Percentiles rank a stretch among this genome's conserved stretches.
These are phyloP conservation scores for Aspergillus haitiensis DNA, from an alignment of 495 filamentous ascomycete species.

Conservation along the genomic window DNA sequence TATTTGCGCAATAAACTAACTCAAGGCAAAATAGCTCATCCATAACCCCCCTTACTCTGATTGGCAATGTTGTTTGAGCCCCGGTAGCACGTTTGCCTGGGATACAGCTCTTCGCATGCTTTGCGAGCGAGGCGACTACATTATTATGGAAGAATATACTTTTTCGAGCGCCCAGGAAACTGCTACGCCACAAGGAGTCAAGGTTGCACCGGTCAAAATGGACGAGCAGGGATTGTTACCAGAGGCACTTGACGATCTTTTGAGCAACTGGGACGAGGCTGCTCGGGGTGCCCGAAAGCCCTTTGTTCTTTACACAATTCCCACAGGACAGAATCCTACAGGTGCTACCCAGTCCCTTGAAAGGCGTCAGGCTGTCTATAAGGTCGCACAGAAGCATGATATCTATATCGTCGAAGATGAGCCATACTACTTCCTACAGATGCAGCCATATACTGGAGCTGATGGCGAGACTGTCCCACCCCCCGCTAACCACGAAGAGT, in stretches of 20 bases:
- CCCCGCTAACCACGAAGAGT: slow-evolving; percentile 56
- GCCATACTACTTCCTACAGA: slow-evolving; percentile 97
- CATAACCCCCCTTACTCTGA: slow-evolving; percentile 64
- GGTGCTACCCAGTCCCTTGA: slow-evolving; percentile 73
- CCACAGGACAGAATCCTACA: slow-evolving; percentile 87
- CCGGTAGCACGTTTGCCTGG: slow-evolving; percentile 75
- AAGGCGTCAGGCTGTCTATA: slow-evolving; percentile 71
- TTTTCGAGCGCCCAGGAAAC: slow-evolving; percentile 84
- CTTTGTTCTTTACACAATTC: slow-evolving; percentile 56
- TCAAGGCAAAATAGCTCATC: slow-evolving; percentile 33
- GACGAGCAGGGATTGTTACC: slow-evolving; percentile 78
- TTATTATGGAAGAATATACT: slow-evolving; percentile 84
- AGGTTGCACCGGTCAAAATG: slow-evolving; percentile 70
- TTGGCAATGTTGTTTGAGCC: slow-evolving; percentile 74
- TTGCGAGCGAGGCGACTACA: slow-evolving; percentile 64
- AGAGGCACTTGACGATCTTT: slow-evolving; percentile 60
- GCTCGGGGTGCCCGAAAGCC: slow-evolving; percentile 65
- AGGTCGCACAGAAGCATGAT: slow-evolving; percentile 76
- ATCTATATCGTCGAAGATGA: slow-evolving; percentile 91
- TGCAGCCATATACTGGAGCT: slow-evolving; percentile 73
- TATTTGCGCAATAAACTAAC: not conserved
- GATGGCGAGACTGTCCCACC: slow-evolving; percentile 51
- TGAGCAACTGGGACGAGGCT: slow-evolving; percentile 64
- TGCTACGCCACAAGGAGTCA: slow-evolving; percentile 71
- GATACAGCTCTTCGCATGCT: slow-evolving; percentile 80